These are phyloP conservation scores for Lepiota subincarnata DNA, from an alignment of 768 basidiomycete genomes.

Conservation along the genomic window DNA sequence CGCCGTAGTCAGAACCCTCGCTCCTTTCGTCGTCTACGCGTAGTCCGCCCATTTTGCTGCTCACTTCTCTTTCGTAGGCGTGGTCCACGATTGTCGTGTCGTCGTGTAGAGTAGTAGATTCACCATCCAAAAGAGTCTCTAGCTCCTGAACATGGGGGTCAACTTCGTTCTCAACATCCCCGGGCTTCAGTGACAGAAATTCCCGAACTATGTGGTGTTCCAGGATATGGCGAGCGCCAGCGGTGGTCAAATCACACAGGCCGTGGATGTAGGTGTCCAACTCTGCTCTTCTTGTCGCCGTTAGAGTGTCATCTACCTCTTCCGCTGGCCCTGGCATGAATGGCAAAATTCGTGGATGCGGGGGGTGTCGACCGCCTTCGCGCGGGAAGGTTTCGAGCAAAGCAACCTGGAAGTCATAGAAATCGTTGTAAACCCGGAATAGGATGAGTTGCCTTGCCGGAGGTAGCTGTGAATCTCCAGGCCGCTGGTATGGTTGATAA, in stretches of 20 bases:
- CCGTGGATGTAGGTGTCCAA: slow-evolving; percentile 85
- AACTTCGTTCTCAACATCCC: slow-evolving; percentile 72
- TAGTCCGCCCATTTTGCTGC: slow-evolving; percentile 49
- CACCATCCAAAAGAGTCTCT: slow-evolving; percentile 43
- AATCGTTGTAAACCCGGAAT: slow-evolving; percentile 96
- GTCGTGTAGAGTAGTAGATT: slow-evolving; percentile 17
- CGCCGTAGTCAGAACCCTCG: slow-evolving; percentile 66
- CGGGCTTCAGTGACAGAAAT: slow-evolving; percentile 82
- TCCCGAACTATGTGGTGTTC: slow-evolving; percentile 75
- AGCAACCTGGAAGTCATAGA: slow-evolving; percentile 93
- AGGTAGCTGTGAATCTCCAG: slow-evolving; percentile 53
- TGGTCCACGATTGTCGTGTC: slow-evolving; percentile 24
- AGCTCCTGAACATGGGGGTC: slow-evolving; percentile 59
- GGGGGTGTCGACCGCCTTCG: slow-evolving; percentile 80
- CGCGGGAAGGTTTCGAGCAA: slow-evolving; percentile 84
- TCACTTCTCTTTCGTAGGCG: slow-evolving; percentile 30
- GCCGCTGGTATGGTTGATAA: slow-evolving; percentile 76
- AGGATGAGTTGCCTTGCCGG: slow-evolving; percentile 76
- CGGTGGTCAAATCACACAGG: slow-evolving; percentile 65
- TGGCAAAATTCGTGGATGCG: slow-evolving; percentile 74
- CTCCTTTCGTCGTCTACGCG: slow-evolving; percentile 41
- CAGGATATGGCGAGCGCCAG: slow-evolving; percentile 73
- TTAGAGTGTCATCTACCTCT: slow-evolving; percentile 79
- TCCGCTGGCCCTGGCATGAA: slow-evolving; percentile 96
- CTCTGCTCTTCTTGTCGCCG: slow-evolving; percentile 74